phyloP scores from a whole-genome alignment of 768 basidiomycete species.

The Kwoniella botswanensis region DNA sequence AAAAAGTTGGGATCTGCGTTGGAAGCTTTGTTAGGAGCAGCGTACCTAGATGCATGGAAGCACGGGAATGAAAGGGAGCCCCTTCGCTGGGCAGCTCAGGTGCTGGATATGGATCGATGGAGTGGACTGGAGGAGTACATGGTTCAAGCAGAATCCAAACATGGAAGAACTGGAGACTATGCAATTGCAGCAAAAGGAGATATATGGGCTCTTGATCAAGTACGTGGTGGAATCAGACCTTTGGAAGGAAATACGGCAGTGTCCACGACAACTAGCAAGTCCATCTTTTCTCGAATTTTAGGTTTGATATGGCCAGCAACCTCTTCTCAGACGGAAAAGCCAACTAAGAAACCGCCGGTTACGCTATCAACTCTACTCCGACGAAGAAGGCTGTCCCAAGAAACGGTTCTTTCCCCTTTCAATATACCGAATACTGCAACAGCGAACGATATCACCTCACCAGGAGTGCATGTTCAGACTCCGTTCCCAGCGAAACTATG shows the following conservation, averaged over 20 bases:
- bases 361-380: background rate
- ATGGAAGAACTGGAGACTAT: background rate
- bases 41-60: slow-evolving; percentile 11
- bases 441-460: too few species aligned
- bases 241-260: background rate
- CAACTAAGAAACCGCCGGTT: background rate
- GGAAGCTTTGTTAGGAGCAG: slow-evolving; percentile 13
- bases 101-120: slow-evolving; percentile 3
- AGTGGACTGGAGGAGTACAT: background rate
- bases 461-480: too few species aligned
- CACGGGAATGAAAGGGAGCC: slow-evolving; percentile 1
- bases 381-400: background rate
- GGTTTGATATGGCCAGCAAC: background rate
- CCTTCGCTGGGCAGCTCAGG: background rate
- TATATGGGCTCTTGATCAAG: background rate
- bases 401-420: background rate
- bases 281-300: background rate
- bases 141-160: background rate
- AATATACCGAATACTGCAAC: too few species aligned
- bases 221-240: background rate
- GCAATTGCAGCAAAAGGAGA: background rate
- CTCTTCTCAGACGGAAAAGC: background rate
- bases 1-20: slow-evolving; percentile 9
- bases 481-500: too few species aligned
- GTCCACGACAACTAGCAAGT: background rate